Evolutionary conservation across 495 filamentous ascomycete species (phyloP).

Genomic region (Glarea lozoyensis): DNA sequence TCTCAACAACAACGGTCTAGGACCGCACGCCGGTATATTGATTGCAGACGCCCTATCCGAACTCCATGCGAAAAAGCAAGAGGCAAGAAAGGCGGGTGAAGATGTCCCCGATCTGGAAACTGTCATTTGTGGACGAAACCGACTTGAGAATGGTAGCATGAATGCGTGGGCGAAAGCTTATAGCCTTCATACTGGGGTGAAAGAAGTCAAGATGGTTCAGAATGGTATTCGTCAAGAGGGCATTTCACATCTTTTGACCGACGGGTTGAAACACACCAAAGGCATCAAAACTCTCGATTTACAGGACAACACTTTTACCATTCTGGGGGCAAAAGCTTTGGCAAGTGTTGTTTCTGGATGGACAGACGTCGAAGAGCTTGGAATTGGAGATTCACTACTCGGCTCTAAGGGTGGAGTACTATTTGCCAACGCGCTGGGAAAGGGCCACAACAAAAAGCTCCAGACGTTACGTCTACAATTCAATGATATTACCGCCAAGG

Average conservation of each 20-base stretch:
- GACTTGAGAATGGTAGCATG: constrained; percentile 94
- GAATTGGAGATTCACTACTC: constrained; percentile 81
- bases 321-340: constrained; percentile 68
- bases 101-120: constrained; percentile 79
- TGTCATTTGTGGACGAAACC: constrained; percentile 89
- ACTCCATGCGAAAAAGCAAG: constrained; percentile 66
- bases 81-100: constrained; percentile 55
- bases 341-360: constrained; percentile 65
- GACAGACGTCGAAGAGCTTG: constrained; percentile 70
- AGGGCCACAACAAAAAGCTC: constrained; percentile 68
- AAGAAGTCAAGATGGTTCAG: constrained; percentile 92
- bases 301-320: constrained; percentile 95
- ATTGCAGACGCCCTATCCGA: constrained; percentile 78
- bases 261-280: constrained; percentile 61
- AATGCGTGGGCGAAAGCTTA: constrained; percentile 84
- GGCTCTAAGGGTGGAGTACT: constrained; percentile 67
- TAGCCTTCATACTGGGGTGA: constrained; percentile 67
- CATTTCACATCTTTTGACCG: constrained; percentile 63
- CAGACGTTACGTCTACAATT: constrained; percentile 80
- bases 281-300: constrained; percentile 71
- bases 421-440: constrained; percentile 60
- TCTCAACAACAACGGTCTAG: constrained; percentile 97
- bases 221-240: constrained; percentile 96
- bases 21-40: constrained; percentile 76
- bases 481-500: constrained; percentile 79